Evolutionary conservation across 176 grass and related monocot genomes (phyloP).

Genomic region (Metroxylon sagu): DNA sequence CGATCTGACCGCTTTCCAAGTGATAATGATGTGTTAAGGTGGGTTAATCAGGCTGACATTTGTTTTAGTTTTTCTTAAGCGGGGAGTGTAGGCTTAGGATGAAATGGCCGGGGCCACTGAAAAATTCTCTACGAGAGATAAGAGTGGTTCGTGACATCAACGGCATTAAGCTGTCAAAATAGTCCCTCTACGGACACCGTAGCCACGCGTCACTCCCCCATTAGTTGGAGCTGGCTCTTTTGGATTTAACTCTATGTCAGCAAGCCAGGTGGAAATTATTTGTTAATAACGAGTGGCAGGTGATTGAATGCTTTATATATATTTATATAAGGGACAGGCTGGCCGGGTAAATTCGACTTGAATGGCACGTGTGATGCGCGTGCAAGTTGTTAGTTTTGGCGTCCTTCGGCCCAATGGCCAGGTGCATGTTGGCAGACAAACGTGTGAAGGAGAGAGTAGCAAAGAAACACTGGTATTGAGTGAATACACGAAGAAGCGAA

Average conservation of each 20-base stretch:
- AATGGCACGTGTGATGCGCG: no score
- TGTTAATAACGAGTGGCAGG: not conserved
- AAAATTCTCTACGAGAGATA: not conserved
- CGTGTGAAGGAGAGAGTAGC: no score
- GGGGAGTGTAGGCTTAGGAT: not conserved
- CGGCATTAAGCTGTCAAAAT: not conserved
- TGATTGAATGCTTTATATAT: no score
- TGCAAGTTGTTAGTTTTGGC: no score
- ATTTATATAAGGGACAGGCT: no score
- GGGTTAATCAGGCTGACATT: not conserved
- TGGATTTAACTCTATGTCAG: not conserved
- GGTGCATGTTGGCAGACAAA: no score
- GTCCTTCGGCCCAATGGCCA: no score
- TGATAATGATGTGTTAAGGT: not conserved
- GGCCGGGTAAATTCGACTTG: no score
- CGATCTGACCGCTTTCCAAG: not conserved
- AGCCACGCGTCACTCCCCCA: not conserved
- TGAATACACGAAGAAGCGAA: no score
- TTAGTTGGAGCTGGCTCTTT: not conserved
- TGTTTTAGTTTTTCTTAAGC: not conserved
- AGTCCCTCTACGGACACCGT: not conserved
- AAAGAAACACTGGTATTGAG: no score
- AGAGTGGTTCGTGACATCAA: not conserved
- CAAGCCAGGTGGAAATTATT: not conserved
- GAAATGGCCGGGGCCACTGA: no score